Evolutionary conservation across 345 rosid genomes (phyloP), one percentile per base, ranked within the genome.

Genomic region (Aegle marmelos): DNA sequence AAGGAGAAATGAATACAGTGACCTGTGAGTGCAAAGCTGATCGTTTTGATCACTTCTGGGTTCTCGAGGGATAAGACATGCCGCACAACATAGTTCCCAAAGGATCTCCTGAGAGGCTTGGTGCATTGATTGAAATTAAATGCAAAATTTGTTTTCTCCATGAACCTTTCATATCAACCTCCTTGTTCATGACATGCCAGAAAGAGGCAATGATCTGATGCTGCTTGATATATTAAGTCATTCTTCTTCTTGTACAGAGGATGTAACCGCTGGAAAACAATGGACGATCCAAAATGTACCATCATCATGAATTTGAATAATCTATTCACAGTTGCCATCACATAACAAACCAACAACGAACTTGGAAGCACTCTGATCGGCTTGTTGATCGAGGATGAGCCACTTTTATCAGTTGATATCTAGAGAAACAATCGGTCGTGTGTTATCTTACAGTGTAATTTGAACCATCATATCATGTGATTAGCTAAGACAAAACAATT

Each of bases 81-180:
- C 75, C 82, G 83, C 66, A 82, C 68, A 2, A 79, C 83, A 53
- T 69, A 78, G 77, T 77, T 84, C 22, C 85, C 81, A 0, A 39
- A 73, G 6, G 75, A 25, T 84, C 76, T n/a, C 70, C 74, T 0
- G 82, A 70, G 7, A 83, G 78, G 58, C 28, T 73, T 2, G 67
- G 74, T 0, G 68, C 60, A 14, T 82, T 66, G 9, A 10, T 10
- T 1, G 71, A 70, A n/a, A 80, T 69, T 2, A 69, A 25, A 1
- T 62, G 19, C 2, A 82, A 37, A 28, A 82, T 79, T 4, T 41
- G 34, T 28, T 13, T 34, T 34, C 76, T 74, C 1, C 65, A 41
- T 9, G 16, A 31, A n/a, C 83, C 85, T 17, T 7, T 75, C 79
- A 68, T 80, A 6, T 37, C 68, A 13, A 31, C 83, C 74, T 33